These are phyloP conservation scores for Batkoa obscura DNA, from an alignment of 371 early-diverging fungal species.

Conservation along the genomic window DNA sequence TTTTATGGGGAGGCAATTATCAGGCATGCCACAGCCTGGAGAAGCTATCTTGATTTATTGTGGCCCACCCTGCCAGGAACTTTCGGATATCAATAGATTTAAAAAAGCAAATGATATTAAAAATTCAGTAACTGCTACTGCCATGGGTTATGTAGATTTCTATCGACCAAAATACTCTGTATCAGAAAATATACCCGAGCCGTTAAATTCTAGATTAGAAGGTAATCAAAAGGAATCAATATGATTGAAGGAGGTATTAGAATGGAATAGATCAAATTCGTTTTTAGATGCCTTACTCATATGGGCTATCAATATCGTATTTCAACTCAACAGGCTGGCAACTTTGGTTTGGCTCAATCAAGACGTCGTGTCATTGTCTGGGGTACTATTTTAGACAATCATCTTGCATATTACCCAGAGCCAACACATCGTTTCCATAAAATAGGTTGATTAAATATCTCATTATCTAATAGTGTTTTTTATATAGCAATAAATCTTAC, in stretches of 20 bases:
- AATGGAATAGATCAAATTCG: conserved; percentile 34
- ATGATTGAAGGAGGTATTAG: conserved; percentile 22
- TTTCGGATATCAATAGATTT: conserved; percentile 28
- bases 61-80: conserved; percentile 49
- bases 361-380: conserved; percentile 35
- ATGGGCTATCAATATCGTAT: conserved; percentile 40
- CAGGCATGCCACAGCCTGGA: conserved; percentile 28
- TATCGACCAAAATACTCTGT: conserved; percentile 35
- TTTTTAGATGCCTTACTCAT: conserved; percentile 29
- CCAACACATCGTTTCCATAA: conserved; percentile 21
- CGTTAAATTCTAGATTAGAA: conserved; percentile 23
- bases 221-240: conserved; percentile 22
- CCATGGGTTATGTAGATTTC: conserved; percentile 37
- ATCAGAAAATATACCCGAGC: conserved; percentile 35
- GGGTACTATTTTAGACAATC: conserved; percentile 24
- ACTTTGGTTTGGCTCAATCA: conserved; percentile 30
- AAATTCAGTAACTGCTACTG: conserved; percentile 30
- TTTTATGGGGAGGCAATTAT: conserved; percentile 15
- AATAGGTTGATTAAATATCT: conserved; percentile 14
- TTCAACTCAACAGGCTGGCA: conserved; percentile 32
- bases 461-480: conserved; percentile 12
- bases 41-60: conserved; percentile 42
- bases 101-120: conserved; percentile 34
- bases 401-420: conserved; percentile 28
- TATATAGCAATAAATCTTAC: conserved; percentile 18